Evolutionary conservation across 495 filamentous ascomycete species (phyloP).

Genomic region (Xylaria telfairii): DNA sequence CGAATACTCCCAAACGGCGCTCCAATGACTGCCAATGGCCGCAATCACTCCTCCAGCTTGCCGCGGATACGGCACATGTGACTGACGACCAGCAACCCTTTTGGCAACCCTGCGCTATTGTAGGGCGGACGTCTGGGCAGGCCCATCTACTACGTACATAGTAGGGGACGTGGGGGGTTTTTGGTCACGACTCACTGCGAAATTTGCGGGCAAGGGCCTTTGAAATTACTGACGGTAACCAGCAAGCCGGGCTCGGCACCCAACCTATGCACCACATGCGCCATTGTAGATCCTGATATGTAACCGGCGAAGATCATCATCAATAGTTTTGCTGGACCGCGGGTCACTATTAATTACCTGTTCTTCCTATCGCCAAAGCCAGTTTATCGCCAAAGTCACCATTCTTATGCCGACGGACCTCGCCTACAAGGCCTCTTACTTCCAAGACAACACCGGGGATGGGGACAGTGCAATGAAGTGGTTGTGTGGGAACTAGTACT

Average conservation of each 20-base stretch:
- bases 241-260: slow-evolving; percentile 11
- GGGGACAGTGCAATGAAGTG: not conserved
- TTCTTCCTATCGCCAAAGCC: not conserved
- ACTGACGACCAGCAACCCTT: not conserved
- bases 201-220: slow-evolving; percentile 18
- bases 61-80: not conserved
- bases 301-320: slow-evolving; percentile 20
- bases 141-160: not conserved
- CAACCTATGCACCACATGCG: not conserved
- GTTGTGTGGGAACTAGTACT: not conserved
- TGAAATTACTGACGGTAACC: slow-evolving; percentile 20
- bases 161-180: slow-evolving; percentile 8
- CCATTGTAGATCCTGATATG: slow-evolving; percentile 7
- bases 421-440: not conserved
- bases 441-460: not conserved
- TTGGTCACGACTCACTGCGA: slow-evolving; percentile 1
- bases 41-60: not conserved
- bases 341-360: slow-evolving; percentile 11
- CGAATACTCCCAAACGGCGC: not conserved
- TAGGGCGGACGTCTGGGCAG: slow-evolving; percentile 9
- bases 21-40: not conserved
- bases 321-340: slow-evolving; percentile 20
- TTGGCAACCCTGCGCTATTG: not conserved
- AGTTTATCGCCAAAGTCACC: not conserved
- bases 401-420: not conserved